Evolutionary conservation across 164 flowering plant genomes (phyloP).

Genomic region (Vitis vinifera): DNA sequence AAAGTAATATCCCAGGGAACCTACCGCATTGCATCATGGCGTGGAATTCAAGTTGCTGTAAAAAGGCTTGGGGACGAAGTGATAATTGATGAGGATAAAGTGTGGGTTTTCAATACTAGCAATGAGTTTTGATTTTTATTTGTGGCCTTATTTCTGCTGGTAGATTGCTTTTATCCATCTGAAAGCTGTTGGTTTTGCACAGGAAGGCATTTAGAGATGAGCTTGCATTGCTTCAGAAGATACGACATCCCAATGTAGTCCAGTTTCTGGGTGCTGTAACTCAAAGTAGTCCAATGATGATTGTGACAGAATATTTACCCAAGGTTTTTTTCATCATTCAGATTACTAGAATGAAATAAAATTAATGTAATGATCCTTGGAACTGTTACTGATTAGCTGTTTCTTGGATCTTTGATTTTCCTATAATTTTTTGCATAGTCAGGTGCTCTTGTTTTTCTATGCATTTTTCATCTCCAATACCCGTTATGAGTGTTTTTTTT

Average conservation of each 20-base stretch:
- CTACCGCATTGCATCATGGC: conserved; percentile 74
- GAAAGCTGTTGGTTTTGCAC: conserved; percentile 15
- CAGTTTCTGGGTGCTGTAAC: conserved; percentile 99
- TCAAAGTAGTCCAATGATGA: conserved; percentile 98
- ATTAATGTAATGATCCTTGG: neutral
- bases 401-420: neutral
- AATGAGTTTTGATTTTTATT: conserved; percentile 3
- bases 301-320: conserved; percentile 92
- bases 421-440: neutral
- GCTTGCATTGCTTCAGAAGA: conserved; percentile 85
- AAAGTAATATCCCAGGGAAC: conserved; percentile 67
- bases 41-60: conserved; percentile 95
- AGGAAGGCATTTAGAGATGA: conserved; percentile 90
- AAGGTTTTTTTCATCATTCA: conserved; percentile 49
- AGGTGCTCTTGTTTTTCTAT: neutral
- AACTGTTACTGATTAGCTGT: too few relatives aligned
- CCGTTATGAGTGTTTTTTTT: too few relatives aligned
- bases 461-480: neutral
- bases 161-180: neutral
- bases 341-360: neutral
- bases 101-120: conserved; percentile 53
- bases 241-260: conserved; percentile 97
- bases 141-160: neutral
- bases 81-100: conserved; percentile 72
- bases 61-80: conserved; percentile 78